Evolutionary conservation across 495 filamentous ascomycete species (phyloP).

Genomic region (Letharia lupina): DNA sequence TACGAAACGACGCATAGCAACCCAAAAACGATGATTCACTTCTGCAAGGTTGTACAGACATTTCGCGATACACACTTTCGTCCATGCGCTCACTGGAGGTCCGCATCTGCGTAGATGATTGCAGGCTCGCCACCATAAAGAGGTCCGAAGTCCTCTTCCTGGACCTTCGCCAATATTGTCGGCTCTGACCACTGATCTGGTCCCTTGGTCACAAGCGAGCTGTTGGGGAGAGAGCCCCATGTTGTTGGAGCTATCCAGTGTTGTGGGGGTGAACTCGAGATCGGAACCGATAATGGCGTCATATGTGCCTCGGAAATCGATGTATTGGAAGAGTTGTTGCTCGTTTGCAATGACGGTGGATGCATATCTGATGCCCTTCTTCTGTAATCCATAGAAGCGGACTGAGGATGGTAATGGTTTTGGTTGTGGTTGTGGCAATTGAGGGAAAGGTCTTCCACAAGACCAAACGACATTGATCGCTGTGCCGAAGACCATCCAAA

Average conservation of each 20-base stretch:
- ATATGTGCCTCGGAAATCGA: constrained; percentile 20
- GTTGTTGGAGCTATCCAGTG: constrained; percentile 15
- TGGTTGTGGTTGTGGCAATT: constrained; percentile 22
- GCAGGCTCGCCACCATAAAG: constrained; percentile 22
- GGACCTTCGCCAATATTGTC: constrained; percentile 22
- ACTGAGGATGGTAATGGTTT: constrained; percentile 18
- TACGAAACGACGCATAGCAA: constrained; percentile 1
- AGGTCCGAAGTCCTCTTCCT: constrained; percentile 25
- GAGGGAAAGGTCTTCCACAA: constrained; percentile 22
- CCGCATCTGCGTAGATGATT: constrained; percentile 18
- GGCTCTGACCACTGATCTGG: constrained; percentile 28
- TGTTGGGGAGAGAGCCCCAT: constrained; percentile 22
- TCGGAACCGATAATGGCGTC: constrained; percentile 22
- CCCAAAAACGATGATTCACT: constrained; percentile 1
- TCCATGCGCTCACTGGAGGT: constrained; percentile 6
- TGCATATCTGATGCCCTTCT: constrained; percentile 24
- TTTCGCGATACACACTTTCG: constrained; percentile 1
- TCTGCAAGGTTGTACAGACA: constrained; percentile 4
- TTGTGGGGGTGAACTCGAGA: constrained; percentile 22
- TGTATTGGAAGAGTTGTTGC: constrained; percentile 24
- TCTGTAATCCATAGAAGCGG: constrained; percentile 19
- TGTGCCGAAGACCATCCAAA: constrained; percentile 20
- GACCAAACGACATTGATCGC: constrained; percentile 25
- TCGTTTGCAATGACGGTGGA: constrained; percentile 25
- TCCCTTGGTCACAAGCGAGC: constrained; percentile 21